Base-by-base conservation (phyloP, 768 basidiomycete species). In the Lentinula guzmanii region DNA sequence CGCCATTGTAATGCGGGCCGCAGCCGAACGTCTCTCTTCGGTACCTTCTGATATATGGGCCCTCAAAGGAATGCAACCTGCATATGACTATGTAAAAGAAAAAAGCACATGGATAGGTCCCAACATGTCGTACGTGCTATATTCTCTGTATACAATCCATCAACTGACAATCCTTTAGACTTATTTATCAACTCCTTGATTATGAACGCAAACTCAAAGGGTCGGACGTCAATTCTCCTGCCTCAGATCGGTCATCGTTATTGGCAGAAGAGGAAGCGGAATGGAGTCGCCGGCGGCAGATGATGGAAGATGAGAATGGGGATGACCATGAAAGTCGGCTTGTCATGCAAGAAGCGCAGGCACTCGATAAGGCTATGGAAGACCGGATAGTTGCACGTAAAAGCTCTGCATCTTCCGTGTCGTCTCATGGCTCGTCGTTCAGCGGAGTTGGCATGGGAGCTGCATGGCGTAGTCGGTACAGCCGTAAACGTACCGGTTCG, bases 1-100 rank as follows among this genome's bases (percentile, higher is more conserved):
- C 63, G 94, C 93, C 41, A 82, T 95, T 61, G 91, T 95, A 64
- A 96, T 96, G 93, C 86, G 92, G 56, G 91, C 93, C n/a, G 91
- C 93, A 33, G 86, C 87, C 52, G 79, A 83, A 50, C 80, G 79
- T 63, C 84, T 83, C 11, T 77, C 87, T 13, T 77, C 76, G 45
- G 90, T 90, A 24, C 86, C 89, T 13, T 80, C 88, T 43, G 85
- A 91, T 64, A 83, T 93, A 5, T 89, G 87, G 86, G 82, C 84
- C 8, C 77, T 93, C 63, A 86, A 86, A 64, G 91, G 93, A 56
- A 93, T 93, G 91, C 91, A 95, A 70, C 89, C 85, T 42, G 90
- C 94, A 31, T 96, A 96, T 73, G 75, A 87, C 52, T 96, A 85
- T 75, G 93, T 95, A 46, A 95, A 95, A 74, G 83, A 87, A 69